Conservation (phyloP, 345 rosid genomes). For the Cochlearia excelsa region DNA sequence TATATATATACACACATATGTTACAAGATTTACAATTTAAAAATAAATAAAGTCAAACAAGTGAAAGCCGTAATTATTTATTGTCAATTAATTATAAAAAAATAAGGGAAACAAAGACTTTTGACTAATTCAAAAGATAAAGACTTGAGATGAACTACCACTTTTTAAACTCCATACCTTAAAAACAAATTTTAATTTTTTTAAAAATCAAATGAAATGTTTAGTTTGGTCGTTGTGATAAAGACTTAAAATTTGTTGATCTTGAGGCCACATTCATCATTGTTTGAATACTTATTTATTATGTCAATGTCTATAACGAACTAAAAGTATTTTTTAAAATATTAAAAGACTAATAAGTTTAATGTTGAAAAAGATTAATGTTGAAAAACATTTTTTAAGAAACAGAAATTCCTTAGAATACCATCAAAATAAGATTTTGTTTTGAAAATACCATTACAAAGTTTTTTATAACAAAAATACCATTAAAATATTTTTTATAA, state of each 20-base stretch:
- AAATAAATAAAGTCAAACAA: conserved; percentile 30
- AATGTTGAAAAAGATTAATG: background rate
- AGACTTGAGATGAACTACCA: conserved; percentile 15
- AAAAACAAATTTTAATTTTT: conserved; percentile 1
- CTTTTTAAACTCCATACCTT: conserved; percentile 6
- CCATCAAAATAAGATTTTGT: no score
- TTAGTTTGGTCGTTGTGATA: conserved; percentile 12
- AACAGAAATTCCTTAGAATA: no score
- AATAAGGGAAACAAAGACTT: conserved; percentile 27
- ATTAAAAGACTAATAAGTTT: background rate
- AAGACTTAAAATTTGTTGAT: conserved; percentile 16
- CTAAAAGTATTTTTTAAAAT: background rate
- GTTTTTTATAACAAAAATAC: no score
- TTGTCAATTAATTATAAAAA: background rate
- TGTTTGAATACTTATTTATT: background rate
- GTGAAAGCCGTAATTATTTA: conserved; percentile 22
- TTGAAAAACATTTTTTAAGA: background rate
- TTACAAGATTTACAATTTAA: background rate
- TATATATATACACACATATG: conserved; percentile 17
- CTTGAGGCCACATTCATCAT: background rate
- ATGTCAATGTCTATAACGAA: conserved; percentile 1
- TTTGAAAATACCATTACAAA: no score
- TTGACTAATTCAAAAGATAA: conserved; percentile 31
- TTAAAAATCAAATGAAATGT: background rate
- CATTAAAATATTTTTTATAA: no score